Base-by-base conservation (phyloP, 2,329 filamentous ascomycete genomes). In the Cercospora berteroae region DNA sequence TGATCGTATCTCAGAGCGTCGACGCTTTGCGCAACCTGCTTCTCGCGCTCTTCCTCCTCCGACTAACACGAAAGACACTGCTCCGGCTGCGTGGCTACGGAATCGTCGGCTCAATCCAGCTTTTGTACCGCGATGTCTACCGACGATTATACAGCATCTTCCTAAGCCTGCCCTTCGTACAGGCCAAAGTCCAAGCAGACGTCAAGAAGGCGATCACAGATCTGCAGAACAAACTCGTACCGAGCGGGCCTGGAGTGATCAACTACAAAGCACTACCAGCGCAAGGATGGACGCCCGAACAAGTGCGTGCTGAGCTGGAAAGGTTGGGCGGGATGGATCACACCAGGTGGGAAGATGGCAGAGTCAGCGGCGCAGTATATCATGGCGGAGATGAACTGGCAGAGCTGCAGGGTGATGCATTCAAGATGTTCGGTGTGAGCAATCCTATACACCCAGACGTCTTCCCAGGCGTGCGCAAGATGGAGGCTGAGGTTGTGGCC, bases 401-500 rank as follows among this genome's bases (percentile, higher is more conserved):
- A 68, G 87, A 90, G 76, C 83, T 99, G 44, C 95, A 99, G 82
- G 91, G 92, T 5, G 92, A 97, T 78, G 94, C 95, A 0, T 98
- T 94, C 84, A 91, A 91, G 71, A 91, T 91, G 80, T 99, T 99
- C 79, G 94, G 93, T 60, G 95, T 99, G 31, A 87, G 93, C 44
- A 99, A 99, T 79, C 95, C 95, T 3, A 95, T 99, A 73, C 95
- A 99, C 79, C 95, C 95, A 6, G 95, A 99, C 81, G 94, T 99
- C 52, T 99, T 99, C 81, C 95, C 95, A 16, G 95, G 94, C 29
- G 94, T 99, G 62, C 86, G 95, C 75, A 99, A 99, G 87, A 99
- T 99, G 95, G 95, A 99, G 83, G 94, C 95, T 55, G 95, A 99
- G 82, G 84, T 99, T 69, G 95, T 99, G 62, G 91, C 94, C 72